These are phyloP conservation scores for Sphaerostilbella broomeana DNA, from an alignment of 2,329 filamentous ascomycete genomes.

Conservation along the genomic window DNA sequence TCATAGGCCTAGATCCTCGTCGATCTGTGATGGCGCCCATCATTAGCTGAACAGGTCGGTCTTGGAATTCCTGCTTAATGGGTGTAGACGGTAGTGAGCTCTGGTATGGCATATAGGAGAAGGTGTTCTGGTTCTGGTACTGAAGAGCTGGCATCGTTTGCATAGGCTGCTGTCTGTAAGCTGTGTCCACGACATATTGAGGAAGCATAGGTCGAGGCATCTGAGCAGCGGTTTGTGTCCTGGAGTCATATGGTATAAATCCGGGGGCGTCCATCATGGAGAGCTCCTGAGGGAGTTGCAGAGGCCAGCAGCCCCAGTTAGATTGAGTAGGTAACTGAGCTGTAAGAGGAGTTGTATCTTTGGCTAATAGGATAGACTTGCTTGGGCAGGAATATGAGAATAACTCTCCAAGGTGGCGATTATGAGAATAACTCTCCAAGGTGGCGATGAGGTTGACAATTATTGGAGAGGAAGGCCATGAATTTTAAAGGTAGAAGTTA, in stretches of 20 bases:
- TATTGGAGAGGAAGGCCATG: neutral
- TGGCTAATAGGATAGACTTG: neutral
- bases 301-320: constrained; percentile 50
- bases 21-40: constrained; percentile 6
- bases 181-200: constrained; percentile 39
- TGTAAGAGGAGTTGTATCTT: constrained; percentile 46
- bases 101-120: constrained; percentile 38
- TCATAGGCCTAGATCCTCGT: constrained; percentile 22
- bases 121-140: constrained; percentile 37
- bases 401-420: constrained; percentile 12
- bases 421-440: no score
- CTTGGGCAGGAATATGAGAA: no score
- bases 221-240: constrained; percentile 30
- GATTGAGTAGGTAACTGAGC: constrained; percentile 37
- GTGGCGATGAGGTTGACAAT: neutral
- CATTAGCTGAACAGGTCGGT: constrained; percentile 14
- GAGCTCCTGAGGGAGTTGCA: constrained; percentile 43
- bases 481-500: neutral
- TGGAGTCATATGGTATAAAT: constrained; percentile 45
- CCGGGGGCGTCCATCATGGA: constrained; percentile 40
- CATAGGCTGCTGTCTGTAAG: constrained; percentile 39
- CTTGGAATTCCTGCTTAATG: constrained; percentile 19
- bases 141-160: constrained; percentile 35
- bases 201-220: constrained; percentile 39
- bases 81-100: constrained; percentile 28